These are phyloP conservation scores for Macrotyloma uniflorum DNA, from an alignment of 306 rosid species.

Conservation along the genomic window DNA sequence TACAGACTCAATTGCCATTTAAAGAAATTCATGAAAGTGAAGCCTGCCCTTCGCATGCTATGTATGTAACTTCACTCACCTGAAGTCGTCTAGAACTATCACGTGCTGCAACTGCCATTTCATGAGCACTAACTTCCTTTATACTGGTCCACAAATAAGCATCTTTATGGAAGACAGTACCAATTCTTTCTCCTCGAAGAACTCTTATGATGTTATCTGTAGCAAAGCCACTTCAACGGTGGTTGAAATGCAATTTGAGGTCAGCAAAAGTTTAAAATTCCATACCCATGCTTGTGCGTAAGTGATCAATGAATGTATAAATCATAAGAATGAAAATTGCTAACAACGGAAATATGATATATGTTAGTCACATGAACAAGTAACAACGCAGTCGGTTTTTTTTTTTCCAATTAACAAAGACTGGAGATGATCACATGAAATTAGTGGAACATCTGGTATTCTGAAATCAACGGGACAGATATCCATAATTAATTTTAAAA, in stretches of 20 bases:
- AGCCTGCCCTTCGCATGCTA: not conserved
- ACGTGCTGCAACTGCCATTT: slow-evolving; percentile 80
- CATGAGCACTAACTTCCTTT: slow-evolving; percentile 74
- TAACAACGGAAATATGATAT: not conserved
- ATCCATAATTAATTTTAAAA: not conserved
- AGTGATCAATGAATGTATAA: not conserved
- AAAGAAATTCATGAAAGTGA: slow-evolving; percentile 22
- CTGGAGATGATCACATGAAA: not conserved
- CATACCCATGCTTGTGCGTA: not conserved
- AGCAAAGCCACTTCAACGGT: slow-evolving; percentile 67
- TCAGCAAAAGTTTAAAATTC: slow-evolving; percentile 24
- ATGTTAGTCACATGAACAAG: not conserved
- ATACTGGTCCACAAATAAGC: slow-evolving; percentile 72
- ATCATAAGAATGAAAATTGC: not conserved
- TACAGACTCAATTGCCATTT: not conserved
- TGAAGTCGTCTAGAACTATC: slow-evolving; percentile 71
- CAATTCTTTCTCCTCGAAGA: slow-evolving; percentile 77
- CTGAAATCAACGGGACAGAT: not conserved
- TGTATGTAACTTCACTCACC: slow-evolving; percentile 39
- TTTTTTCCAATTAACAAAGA: not conserved
- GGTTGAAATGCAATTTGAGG: slow-evolving; percentile 14
- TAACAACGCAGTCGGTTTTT: not conserved
- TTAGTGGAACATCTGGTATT: not conserved
- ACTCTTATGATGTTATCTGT: slow-evolving; percentile 74
- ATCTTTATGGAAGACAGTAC: slow-evolving; percentile 88